phyloP scores from a whole-genome alignment of 176 grass and related monocot genomes.

The Canna indica region DNA sequence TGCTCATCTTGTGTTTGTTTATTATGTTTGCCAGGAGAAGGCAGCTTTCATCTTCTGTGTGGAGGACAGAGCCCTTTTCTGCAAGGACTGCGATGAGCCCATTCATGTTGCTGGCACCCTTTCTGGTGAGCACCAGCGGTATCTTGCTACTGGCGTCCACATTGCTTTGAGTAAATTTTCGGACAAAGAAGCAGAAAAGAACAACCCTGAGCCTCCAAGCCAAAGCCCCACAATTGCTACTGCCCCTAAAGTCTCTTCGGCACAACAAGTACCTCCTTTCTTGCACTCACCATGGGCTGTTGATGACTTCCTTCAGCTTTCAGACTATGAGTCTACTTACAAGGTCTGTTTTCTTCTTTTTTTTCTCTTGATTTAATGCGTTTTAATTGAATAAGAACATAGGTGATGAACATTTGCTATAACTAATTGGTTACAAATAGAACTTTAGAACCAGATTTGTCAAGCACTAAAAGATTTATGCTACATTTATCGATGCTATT shows the following conservation, averaged over 20 bases:
- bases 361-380: not conserved
- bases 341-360: conserved; percentile 28
- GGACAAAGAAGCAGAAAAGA: conserved; percentile 18
- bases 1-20: not conserved
- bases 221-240: not conserved
- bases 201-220: conserved; percentile 38
- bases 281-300: conserved; percentile 60
- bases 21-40: conserved; percentile 53
- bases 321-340: conserved; percentile 61
- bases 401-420: too few relatives aligned
- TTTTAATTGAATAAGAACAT: too few relatives aligned
- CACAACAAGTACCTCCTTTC: conserved; percentile 38
- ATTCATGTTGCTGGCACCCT: conserved; percentile 81
- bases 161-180: conserved; percentile 35
- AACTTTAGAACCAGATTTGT: too few relatives aligned
- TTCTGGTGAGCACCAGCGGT: conserved; percentile 90
- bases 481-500: too few relatives aligned
- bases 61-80: conserved; percentile 94
- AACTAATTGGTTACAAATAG: too few relatives aligned
- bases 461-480: too few relatives aligned
- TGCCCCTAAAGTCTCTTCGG: conserved; percentile 23
- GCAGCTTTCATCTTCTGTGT: conserved; percentile 98
- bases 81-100: conserved; percentile 89
- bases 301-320: conserved; percentile 76
- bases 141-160: conserved; percentile 87